Percentiles rank a stretch among this genome's conserved stretches.
Evolutionary conservation across 108 stramenopile genomes (phyloP).

Genomic region (Nitzschia putrida): DNA sequence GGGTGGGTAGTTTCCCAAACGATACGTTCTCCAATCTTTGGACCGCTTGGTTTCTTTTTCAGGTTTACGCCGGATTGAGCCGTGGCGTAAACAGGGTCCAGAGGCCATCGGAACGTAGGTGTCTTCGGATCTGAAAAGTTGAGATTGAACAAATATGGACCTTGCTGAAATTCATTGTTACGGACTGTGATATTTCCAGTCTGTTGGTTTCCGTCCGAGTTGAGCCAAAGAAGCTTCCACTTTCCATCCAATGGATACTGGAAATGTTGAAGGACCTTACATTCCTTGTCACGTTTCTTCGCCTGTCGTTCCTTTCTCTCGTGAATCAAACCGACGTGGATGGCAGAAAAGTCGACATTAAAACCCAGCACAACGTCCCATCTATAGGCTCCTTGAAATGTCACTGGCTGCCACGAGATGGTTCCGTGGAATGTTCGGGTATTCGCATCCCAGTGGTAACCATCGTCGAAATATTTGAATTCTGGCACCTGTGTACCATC

Average conservation of each 20-base stretch:
- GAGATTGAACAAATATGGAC: slow-evolving; percentile 31
- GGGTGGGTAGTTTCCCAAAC: slow-evolving; percentile 34
- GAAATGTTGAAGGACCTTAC: neutral
- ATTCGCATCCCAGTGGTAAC: slow-evolving; percentile 9
- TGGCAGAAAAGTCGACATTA: slow-evolving; percentile 10
- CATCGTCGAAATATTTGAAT: slow-evolving; percentile 20
- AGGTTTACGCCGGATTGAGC: slow-evolving; percentile 24
- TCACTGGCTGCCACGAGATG: slow-evolving; percentile 17
- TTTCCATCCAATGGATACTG: slow-evolving; percentile 27
- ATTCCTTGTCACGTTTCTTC: slow-evolving; percentile 4
- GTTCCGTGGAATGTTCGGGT: slow-evolving; percentile 28
- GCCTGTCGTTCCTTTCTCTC: slow-evolving; percentile 19
- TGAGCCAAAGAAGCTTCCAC: slow-evolving; percentile 26
- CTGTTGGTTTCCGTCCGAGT: slow-evolving; percentile 16
- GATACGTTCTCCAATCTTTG: slow-evolving; percentile 18
- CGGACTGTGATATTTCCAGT: slow-evolving; percentile 21
- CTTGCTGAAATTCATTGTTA: slow-evolving; percentile 31
- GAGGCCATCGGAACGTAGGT: slow-evolving; percentile 28
- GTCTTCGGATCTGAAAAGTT: slow-evolving; percentile 19
- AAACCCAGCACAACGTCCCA: slow-evolving; percentile 32
- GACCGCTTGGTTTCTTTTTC: slow-evolving; percentile 22
- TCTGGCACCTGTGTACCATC: slow-evolving; percentile 19
- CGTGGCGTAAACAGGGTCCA: slow-evolving; percentile 21
- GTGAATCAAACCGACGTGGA: slow-evolving; percentile 31
- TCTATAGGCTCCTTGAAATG: slow-evolving; percentile 20